phyloP scores from a whole-genome alignment of 495 filamentous ascomycete genomes.

The Margaritispora aquatica region DNA sequence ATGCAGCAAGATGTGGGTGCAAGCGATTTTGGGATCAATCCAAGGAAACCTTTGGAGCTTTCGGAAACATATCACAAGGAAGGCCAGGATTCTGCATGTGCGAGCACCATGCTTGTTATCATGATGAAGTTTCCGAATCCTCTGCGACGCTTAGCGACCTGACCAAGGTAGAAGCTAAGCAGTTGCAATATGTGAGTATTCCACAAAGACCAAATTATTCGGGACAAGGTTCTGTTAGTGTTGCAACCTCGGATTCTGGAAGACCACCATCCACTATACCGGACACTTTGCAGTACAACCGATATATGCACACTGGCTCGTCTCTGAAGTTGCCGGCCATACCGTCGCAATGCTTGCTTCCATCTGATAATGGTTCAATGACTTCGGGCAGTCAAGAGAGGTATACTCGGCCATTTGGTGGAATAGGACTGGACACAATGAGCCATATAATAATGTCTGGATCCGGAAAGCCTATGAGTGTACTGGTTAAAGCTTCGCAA shows the following conservation, averaged over 20 bases:
- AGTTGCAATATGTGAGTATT: slow-evolving; percentile 18
- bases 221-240: slow-evolving; percentile 5
- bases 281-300: slow-evolving; percentile 45
- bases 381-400: slow-evolving; percentile 37
- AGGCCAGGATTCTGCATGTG: slow-evolving; percentile 53
- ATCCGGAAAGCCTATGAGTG: neutral
- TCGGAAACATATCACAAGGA: slow-evolving; percentile 21
- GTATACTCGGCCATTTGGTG: slow-evolving; percentile 40
- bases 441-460: slow-evolving; percentile 23
- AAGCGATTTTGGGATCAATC: slow-evolving; percentile 55
- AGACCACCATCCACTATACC: slow-evolving; percentile 21
- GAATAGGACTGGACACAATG: slow-evolving; percentile 25
- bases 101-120: slow-evolving; percentile 67
- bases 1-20: slow-evolving; percentile 53
- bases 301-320: slow-evolving; percentile 33
- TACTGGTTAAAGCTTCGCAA: neutral
- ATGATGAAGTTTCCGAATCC: slow-evolving; percentile 37
- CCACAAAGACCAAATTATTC: slow-evolving; percentile 29
- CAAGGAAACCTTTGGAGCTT: neutral
- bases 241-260: slow-evolving; percentile 11
- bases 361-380: slow-evolving; percentile 30
- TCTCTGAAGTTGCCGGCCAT: slow-evolving; percentile 36
- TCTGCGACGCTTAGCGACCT: neutral
- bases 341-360: slow-evolving; percentile 44
- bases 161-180: neutral